These are phyloP conservation scores for Auricularia auricula-judae DNA, from an alignment of 768 basidiomycete genomes.

Conservation along the genomic window DNA sequence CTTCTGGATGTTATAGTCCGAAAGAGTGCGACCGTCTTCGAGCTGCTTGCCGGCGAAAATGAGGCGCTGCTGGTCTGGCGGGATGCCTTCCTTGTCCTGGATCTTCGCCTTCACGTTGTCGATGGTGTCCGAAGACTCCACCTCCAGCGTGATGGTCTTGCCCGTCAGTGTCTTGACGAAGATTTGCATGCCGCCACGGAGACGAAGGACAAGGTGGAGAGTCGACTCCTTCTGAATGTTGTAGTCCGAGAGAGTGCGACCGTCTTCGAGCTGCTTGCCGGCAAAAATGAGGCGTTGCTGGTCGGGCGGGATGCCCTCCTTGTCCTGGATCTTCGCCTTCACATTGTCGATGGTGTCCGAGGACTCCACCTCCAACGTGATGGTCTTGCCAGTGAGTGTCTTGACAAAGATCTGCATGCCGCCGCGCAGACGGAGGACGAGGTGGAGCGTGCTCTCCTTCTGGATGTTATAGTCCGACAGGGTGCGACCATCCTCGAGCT, in stretches of 20 bases:
- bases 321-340: conserved; percentile 20
- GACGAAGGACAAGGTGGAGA: conserved; percentile 19
- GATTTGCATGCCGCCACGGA: conserved; percentile 14
- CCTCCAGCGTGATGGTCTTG: conserved; percentile 31
- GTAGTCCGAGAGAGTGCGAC: conserved; percentile 33
- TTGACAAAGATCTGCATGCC: conserved; percentile 19
- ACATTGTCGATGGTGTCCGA: conserved; percentile 8
- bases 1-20: conserved; percentile 88
- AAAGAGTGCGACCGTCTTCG: conserved; percentile 82
- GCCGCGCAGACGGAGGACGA: conserved; percentile 17
- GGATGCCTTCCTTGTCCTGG: conserved; percentile 23
- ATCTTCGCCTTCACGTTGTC: conserved; percentile 20
- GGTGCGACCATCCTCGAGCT: conserved; percentile 35
- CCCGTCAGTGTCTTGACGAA: conserved; percentile 21
- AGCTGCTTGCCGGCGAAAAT: conserved; percentile 92
- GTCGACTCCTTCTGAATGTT: conserved; percentile 27
- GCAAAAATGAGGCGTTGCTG: conserved; percentile 33
- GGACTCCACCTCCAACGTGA: conserved; percentile 12
- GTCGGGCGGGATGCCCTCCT: conserved; percentile 4
- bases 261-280: conserved; percentile 30
- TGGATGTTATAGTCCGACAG: conserved; percentile 31
- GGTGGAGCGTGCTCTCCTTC: conserved; percentile 22
- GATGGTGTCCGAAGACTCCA: conserved; percentile 23
- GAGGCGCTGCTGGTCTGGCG: conserved; percentile 78
- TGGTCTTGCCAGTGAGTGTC: conserved; percentile 12